A percentile compares a stretch with the other conserved stretches of the same genome.
Evolutionary conservation across 306 rosid genomes (phyloP).

Genomic region (Fragaria iinumae): DNA sequence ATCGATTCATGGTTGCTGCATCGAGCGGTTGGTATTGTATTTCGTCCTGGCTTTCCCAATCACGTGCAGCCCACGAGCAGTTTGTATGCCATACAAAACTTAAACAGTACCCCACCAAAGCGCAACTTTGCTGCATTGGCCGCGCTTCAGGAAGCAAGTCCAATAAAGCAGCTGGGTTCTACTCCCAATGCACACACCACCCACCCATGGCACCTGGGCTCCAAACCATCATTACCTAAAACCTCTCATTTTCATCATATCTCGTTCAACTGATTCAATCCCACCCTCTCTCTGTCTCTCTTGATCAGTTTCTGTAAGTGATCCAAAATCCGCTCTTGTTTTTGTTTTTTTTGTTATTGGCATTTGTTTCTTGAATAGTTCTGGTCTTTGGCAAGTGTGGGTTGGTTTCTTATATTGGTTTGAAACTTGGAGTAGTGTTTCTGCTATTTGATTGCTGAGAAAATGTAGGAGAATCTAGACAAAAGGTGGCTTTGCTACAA

Average conservation of each 20-base stretch:
- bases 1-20: too few species aligned
- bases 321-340: background rate
- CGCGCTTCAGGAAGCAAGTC: background rate
- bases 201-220: background rate
- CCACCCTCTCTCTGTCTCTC: background rate
- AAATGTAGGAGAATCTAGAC: background rate
- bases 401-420: background rate
- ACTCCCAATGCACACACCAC: background rate
- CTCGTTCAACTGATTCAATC: background rate
- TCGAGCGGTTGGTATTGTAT: too few species aligned
- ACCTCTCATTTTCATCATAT: background rate
- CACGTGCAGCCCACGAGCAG: too few species aligned
- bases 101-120: background rate
- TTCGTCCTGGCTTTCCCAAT: too few species aligned
- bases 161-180: background rate
- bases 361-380: background rate
- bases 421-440: background rate
- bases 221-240: background rate
- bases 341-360: background rate
- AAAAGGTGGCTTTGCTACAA: too few species aligned
- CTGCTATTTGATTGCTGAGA: slow-evolving; percentile 8
- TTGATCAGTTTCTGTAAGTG: background rate
- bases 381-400: background rate
- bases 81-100: too few species aligned
- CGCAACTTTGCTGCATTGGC: background rate